Base-by-base conservation (phyloP, 176 grass and related monocot genomes). In the Rhynchospora tenuis region DNA sequence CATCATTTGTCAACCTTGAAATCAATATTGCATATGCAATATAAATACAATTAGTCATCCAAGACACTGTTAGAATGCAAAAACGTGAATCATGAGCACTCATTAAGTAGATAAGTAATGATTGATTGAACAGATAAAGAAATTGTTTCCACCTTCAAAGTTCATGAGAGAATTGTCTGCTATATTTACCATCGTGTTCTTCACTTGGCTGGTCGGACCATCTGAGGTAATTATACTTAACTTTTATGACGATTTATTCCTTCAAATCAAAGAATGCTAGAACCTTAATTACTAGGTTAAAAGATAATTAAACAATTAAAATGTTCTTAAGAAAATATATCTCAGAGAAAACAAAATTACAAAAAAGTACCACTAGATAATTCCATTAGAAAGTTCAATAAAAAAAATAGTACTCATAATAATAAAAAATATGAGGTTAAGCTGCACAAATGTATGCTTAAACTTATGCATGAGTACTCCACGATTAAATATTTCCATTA, bases 181-280 rank as follows among this genome's bases (percentile, higher is more conserved):
- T 48, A 52, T 75, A 24, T 99, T 99, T 80, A 96, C 97, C 46
- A 84, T 93, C 15, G 55, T 96, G 46, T 99, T 99, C 74, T 99
- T 99, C 55, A 71, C 97, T 83, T 99, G 97, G 97, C 83, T 99
- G 13, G 88, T 99, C 43, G 97, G 97, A 56, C 86, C 86, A 13
- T 96, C 89, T 60, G 89, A 99, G 97, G 97, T 99, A 96, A 17
- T 75, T 60, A 50, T 6, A 83, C 27, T 10, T 58, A 33, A n/a
- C 28, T 64, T 22, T 59, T 84, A 9, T 61, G 33, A 23, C 69
- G 5, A 6, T 90, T 51, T 33, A 57, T 74, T 54, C 17, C 19
- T 19, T 73, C 8, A 51, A 11, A 43, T 73, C 52, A 22, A n/a
- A 24, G 29, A 4, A 48, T 73, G 44, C 12, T 72, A 46, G 4